A percentile compares a stretch with the other conserved stretches of the same genome.
Conservation (phyloP, 805 yeast species). For the Starmerella sp. region DNA sequence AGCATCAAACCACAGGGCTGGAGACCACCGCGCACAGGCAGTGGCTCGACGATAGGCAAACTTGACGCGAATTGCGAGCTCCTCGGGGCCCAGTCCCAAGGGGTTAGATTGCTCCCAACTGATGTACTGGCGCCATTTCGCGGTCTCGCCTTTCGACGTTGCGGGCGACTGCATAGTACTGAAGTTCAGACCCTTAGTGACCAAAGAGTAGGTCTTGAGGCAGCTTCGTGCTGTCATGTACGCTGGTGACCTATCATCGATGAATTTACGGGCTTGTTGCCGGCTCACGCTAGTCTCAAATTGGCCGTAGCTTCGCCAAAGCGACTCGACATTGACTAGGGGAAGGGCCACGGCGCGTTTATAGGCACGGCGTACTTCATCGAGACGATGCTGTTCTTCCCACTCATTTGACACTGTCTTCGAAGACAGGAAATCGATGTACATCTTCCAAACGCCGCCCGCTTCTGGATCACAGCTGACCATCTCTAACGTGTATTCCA, state of each 20-base stretch:
- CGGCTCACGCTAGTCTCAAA: slow-evolving; percentile 74
- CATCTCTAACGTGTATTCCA: slow-evolving; percentile 64
- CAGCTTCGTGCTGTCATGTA: slow-evolving; percentile 81
- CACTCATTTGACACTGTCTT: slow-evolving; percentile 51
- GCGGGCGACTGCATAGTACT: slow-evolving; percentile 11
- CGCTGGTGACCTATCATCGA: slow-evolving; percentile 68
- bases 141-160: background rate
- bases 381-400: slow-evolving; percentile 83
- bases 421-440: slow-evolving; percentile 60
- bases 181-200: slow-evolving; percentile 31
- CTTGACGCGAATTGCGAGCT: slow-evolving; percentile 45
- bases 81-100: slow-evolving; percentile 43
- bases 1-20: slow-evolving; percentile 63
- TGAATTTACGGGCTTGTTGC: slow-evolving; percentile 70
- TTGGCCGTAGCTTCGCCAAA: slow-evolving; percentile 70
- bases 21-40: slow-evolving; percentile 48
- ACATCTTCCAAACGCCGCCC: slow-evolving; percentile 68
- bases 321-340: slow-evolving; percentile 54
- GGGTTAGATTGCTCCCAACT: slow-evolving; percentile 68
- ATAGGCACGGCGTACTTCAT: slow-evolving; percentile 61
- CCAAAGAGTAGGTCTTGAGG: slow-evolving; percentile 44
- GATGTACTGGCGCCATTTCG: slow-evolving; percentile 26
- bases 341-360: slow-evolving; percentile 68
- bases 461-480: slow-evolving; percentile 71
- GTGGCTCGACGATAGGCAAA: slow-evolving; percentile 66